phyloP scores from a whole-genome alignment of 371 early-diverging fungal species.

The Apophysomyces sp. region DNA sequence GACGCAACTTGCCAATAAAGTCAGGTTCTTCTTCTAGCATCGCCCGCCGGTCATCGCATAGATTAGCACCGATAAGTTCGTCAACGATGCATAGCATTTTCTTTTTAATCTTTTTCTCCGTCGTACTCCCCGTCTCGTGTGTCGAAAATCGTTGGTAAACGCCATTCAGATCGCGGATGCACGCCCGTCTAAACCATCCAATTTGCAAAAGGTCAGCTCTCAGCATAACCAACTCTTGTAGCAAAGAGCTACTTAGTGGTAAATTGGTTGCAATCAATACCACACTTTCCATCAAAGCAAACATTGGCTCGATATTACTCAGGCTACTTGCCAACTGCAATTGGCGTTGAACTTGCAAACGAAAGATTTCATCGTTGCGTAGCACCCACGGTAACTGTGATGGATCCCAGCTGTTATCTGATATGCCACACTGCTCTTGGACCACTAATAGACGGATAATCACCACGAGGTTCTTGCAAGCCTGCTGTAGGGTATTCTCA shows the following conservation, averaged over 20 bases:
- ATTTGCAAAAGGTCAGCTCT: constrained; percentile 39
- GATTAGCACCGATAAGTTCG: constrained; percentile 37
- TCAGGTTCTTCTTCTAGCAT: constrained; percentile 27
- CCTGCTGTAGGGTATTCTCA: constrained; percentile 29
- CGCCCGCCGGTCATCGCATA: constrained; percentile 11
- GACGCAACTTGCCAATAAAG: constrained; percentile 44
- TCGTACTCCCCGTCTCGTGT: constrained; percentile 20
- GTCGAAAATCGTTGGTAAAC: constrained; percentile 49
- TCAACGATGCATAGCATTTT: constrained; percentile 46
- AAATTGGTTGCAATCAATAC: constrained; percentile 38
- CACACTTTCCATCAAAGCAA: constrained; percentile 35
- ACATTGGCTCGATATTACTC: constrained; percentile 39
- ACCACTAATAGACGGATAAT: constrained; percentile 51
- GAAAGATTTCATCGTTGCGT: constrained; percentile 34
- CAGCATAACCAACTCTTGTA: constrained; percentile 41
- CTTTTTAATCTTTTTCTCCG: constrained; percentile 37
- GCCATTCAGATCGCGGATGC: constrained; percentile 43
- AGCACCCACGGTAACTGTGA: constrained; percentile 25
- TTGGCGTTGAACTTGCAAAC: constrained; percentile 27
- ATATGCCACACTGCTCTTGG: constrained; percentile 27
- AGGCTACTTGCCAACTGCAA: constrained; percentile 32
- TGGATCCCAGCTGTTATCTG: constrained; percentile 1
- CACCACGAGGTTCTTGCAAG: constrained; percentile 49
- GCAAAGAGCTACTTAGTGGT: constrained; percentile 36
- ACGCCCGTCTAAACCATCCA: constrained; percentile 46